Evolutionary conservation across 2,329 filamentous ascomycete species (phyloP).

Genomic region (Alternaria atra): DNA sequence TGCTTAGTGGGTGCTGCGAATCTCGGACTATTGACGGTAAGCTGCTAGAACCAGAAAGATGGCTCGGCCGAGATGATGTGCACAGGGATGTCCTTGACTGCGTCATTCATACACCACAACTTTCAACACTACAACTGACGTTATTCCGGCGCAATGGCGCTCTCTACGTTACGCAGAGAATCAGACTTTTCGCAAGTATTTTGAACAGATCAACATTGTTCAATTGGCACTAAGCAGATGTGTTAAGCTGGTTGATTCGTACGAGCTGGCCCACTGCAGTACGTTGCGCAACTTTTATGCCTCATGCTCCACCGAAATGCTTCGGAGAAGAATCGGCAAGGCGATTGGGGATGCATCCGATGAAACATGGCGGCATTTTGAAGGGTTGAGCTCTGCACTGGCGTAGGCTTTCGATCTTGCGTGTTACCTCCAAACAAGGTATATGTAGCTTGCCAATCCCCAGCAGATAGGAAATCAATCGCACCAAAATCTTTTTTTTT

Average conservation of each 20-base stretch:
- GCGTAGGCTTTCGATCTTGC: not conserved
- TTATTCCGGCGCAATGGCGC: not conserved
- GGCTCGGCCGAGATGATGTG: slow-evolving; percentile 10
- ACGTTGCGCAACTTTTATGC: not conserved
- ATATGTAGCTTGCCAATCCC: not conserved
- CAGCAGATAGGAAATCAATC: not conserved
- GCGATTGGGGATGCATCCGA: not conserved
- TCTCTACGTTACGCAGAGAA: not conserved
- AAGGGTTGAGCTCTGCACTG: not conserved
- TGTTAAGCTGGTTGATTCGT: not conserved
- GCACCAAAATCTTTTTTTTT: accelerated
- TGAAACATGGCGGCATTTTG: not conserved
- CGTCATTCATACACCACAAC: slow-evolving; percentile 3
- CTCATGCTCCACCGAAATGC: not conserved
- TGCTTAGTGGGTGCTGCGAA: not conserved
- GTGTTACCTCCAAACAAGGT: not conserved
- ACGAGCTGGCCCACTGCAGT: not conserved
- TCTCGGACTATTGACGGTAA: not conserved
- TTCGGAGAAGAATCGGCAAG: slow-evolving; percentile 5
- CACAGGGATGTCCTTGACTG: not conserved
- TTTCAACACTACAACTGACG: not conserved
- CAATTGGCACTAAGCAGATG: not conserved
- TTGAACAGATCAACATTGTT: not conserved
- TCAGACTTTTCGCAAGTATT: not conserved
- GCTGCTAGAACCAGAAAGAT: not conserved